These are phyloP conservation scores for Penicillium crustosum DNA, from an alignment of 2,329 filamentous ascomycete genomes.

Conservation along the genomic window DNA sequence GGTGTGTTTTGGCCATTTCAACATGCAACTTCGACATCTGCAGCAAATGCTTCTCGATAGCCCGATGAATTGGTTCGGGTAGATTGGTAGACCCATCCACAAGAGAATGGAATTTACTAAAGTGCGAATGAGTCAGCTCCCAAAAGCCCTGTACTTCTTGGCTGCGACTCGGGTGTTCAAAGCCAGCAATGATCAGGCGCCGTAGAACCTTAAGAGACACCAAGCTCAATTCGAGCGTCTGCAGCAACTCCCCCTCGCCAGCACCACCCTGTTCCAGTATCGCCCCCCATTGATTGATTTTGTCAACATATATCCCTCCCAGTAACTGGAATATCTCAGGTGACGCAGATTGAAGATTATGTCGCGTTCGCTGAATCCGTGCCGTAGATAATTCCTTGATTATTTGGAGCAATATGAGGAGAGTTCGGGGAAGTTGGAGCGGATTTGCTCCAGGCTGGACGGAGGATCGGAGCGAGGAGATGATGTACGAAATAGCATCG, in stretches of 20 bases:
- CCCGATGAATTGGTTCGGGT: constrained; percentile 53
- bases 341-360: constrained; percentile 72
- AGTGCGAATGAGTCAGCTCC: constrained; percentile 72
- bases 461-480: constrained; percentile 62
- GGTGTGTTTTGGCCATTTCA: constrained; percentile 76
- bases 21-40: constrained; percentile 91
- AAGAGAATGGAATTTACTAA: constrained; percentile 71
- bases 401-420: constrained; percentile 78
- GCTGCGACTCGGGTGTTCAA: constrained; percentile 79
- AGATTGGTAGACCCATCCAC: constrained; percentile 60
- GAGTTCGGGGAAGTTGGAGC: constrained; percentile 66
- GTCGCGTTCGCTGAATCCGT: constrained; percentile 70
- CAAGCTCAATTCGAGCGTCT: constrained; percentile 74
- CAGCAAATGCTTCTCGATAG: constrained; percentile 81
- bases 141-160: constrained; percentile 76
- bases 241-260: constrained; percentile 58
- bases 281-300: constrained; percentile 67
- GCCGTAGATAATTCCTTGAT: constrained; percentile 89
- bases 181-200: constrained; percentile 75
- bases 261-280: constrained; percentile 60
- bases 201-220: constrained; percentile 76
- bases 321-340: constrained; percentile 83
- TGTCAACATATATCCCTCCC: constrained; percentile 72
- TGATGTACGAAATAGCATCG: constrained; percentile 53
- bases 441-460: constrained; percentile 56